Conservation (phyloP, 768 basidiomycete species). For the Clathrus columnatus region DNA sequence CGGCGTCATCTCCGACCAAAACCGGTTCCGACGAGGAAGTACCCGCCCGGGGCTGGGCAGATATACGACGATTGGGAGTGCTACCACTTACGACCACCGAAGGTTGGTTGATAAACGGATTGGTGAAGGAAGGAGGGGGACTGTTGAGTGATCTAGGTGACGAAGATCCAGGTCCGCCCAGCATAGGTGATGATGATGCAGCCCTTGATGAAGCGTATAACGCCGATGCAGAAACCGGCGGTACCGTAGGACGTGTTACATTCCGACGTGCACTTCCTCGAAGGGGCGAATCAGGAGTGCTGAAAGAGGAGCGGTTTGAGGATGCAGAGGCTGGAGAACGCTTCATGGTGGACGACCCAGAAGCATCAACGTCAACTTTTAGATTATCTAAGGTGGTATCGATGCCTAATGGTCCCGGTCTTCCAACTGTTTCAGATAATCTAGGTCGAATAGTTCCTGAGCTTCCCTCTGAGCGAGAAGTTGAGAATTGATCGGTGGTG, state of each 20-base stretch:
- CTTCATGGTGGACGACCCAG: not conserved
- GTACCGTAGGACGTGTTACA: not conserved
- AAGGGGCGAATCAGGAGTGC: not conserved
- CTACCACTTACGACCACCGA: slow-evolving; percentile 1
- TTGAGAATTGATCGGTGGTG: slow-evolving; percentile 20
- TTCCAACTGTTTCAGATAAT: not conserved
- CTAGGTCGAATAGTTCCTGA: slow-evolving; percentile 2
- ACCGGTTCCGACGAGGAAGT: slow-evolving; percentile 1
- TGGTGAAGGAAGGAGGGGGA: not conserved
- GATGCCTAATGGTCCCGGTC: not conserved
- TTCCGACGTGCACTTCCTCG: not conserved
- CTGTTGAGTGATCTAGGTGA: not conserved
- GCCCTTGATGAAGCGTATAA: not conserved
- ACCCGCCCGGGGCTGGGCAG: not conserved
- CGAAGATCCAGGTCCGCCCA: not conserved
- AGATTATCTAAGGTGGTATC: not conserved
- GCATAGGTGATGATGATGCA: slow-evolving; percentile 7
- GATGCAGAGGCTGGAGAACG: not conserved
- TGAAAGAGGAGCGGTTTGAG: not conserved
- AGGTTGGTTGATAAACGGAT: slow-evolving; percentile 1
- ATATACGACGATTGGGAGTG: not conserved
- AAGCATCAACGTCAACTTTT: not conserved
- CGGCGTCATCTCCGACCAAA: not conserved
- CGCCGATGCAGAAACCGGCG: slow-evolving; percentile 4
- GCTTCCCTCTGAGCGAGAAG: not conserved